phyloP scores from a whole-genome alignment of 2,329 filamentous ascomycete species.

The Fusarium napiforme region DNA sequence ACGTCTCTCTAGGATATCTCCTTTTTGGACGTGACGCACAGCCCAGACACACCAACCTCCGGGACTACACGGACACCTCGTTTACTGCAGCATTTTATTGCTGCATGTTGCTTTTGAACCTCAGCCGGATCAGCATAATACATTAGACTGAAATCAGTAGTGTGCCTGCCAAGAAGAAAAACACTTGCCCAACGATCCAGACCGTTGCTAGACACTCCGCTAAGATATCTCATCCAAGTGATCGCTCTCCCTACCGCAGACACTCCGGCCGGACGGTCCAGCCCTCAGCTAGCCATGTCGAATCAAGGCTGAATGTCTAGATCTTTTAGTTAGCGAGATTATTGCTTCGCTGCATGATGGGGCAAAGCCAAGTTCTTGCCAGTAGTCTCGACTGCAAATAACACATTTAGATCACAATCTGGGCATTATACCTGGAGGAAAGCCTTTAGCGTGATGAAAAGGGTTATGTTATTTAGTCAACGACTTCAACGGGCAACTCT shows the following conservation, averaged over 20 bases:
- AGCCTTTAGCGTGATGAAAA: not conserved
- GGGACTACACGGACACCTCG: not conserved
- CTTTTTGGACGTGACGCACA: not conserved
- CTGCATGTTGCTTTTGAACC: fast-evolving
- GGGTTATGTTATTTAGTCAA: not conserved
- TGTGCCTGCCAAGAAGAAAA: not conserved
- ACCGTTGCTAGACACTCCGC: not conserved
- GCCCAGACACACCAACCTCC: not conserved
- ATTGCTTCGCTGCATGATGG: not conserved
- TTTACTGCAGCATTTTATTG: not conserved
- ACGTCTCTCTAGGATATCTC: not conserved
- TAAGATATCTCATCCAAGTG: not conserved
- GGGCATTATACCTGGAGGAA: no score
- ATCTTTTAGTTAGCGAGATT: not conserved
- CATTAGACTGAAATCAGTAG: not conserved
- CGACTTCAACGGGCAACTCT: not conserved
- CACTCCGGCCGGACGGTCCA: fast-evolving
- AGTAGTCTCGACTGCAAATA: not conserved
- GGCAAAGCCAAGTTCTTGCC: not conserved
- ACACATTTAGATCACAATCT: not conserved
- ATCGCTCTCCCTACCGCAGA: no score
- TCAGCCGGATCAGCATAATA: not conserved
- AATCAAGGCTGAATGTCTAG: not conserved
- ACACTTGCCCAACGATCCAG: not conserved
- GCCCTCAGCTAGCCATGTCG: not conserved